Evolutionary conservation across 306 rosid species (phyloP).

Genomic region (Psophocarpus tetragonolobus): DNA sequence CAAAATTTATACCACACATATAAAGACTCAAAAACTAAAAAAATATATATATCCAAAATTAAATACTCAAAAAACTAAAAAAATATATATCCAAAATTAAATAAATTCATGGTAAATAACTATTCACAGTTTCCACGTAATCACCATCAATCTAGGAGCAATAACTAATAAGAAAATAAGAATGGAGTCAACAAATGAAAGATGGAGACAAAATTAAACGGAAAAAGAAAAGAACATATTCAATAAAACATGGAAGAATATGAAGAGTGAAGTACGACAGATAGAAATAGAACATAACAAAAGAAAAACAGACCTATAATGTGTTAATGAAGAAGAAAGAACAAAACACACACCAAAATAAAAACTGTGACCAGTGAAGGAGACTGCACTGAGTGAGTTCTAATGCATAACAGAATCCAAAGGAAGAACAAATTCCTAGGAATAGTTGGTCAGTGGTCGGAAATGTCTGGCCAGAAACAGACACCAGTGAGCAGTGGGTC

Average conservation of each 20-base stretch:
- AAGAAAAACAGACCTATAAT: neutral
- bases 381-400: neutral
- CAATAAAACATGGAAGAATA: neutral
- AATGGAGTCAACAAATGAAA: neutral
- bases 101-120: neutral
- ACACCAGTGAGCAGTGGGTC: neutral
- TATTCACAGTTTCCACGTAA: neutral
- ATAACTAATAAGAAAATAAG: neutral
- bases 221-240: neutral
- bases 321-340: neutral
- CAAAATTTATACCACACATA: neutral
- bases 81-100: neutral
- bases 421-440: neutral
- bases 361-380: neutral
- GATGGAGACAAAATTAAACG: neutral
- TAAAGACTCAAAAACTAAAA: neutral
- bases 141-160: neutral
- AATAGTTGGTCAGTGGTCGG: neutral
- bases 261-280: neutral
- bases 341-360: neutral
- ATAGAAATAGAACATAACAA: neutral
- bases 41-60: neutral
- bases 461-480: neutral
- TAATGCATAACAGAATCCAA: neutral
- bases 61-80: neutral